These are phyloP conservation scores for Termitomyces sp. DNA, from an alignment of 768 basidiomycete species.

Conservation along the genomic window DNA sequence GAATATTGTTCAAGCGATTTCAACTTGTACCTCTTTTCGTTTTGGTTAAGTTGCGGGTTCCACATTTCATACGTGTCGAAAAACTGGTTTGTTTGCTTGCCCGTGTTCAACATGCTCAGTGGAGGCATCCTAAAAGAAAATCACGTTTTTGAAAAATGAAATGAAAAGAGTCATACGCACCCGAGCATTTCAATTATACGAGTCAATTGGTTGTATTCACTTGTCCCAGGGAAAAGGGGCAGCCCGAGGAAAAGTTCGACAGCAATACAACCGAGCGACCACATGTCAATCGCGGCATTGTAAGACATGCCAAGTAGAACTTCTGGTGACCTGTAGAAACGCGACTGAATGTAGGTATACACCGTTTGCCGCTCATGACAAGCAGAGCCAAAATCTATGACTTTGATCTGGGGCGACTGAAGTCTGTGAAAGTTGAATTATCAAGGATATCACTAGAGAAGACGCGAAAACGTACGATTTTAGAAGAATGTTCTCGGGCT, in stretches of 20 bases:
- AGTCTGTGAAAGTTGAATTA: conserved; percentile 43
- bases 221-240: conserved; percentile 96
- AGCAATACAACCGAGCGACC: conserved; percentile 97
- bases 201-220: conserved; percentile 98
- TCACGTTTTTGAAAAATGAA: conserved; percentile 1
- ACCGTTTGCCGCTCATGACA: conserved; percentile 99
- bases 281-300: conserved; percentile 96
- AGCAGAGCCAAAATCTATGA: conserved; percentile 98
- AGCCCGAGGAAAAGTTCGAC: conserved; percentile 96
- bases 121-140: conserved; percentile 61
- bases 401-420: conserved; percentile 96
- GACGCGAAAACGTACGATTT: conserved; percentile 73
- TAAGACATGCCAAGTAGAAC: conserved; percentile 94
- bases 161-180: conserved; percentile 39
- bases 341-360: conserved; percentile 98
- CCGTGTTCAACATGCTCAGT: conserved; percentile 88
- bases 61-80: conserved; percentile 72
- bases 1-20: conserved; percentile 96
- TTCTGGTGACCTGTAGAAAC: conserved; percentile 98
- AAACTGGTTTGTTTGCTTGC: conserved; percentile 93
- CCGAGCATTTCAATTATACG: conserved; percentile 98
- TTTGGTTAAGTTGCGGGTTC: conserved; percentile 60
- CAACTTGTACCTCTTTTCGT: conserved; percentile 79
- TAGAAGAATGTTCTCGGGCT: conserved; percentile 96
- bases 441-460: conserved; percentile 1